These are phyloP conservation scores for Aspergillus melleus DNA, from an alignment of 2,329 filamentous ascomycete genomes.

Conservation along the genomic window DNA sequence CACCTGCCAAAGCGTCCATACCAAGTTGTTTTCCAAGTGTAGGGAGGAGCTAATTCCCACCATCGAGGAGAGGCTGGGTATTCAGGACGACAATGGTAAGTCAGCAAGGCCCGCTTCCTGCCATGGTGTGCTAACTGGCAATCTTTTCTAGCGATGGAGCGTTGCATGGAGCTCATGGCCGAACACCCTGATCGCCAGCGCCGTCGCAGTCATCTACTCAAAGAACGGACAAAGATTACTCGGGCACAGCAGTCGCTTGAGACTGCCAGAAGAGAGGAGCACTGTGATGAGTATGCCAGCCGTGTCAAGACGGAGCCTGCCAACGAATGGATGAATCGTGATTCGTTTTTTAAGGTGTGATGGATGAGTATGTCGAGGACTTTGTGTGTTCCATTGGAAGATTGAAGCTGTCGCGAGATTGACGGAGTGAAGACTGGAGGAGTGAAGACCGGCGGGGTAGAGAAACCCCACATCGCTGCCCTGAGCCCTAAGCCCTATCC, in stretches of 20 bases:
- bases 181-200: conserved; percentile 38
- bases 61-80: conserved; percentile 32
- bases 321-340: not conserved
- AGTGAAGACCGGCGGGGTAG: conserved; percentile 22
- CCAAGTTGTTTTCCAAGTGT: conserved; percentile 38
- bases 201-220: conserved; percentile 29
- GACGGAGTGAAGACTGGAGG: not conserved
- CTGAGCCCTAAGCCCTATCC: conserved; percentile 37
- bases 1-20: conserved; percentile 38
- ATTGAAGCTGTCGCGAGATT: not conserved
- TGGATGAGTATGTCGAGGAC: not conserved
- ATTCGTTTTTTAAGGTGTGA: not conserved
- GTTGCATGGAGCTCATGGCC: conserved; percentile 38
- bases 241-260: conserved; percentile 36
- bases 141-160: conserved; percentile 28
- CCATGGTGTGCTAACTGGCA: not conserved
- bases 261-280: conserved; percentile 15
- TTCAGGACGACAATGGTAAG: conserved; percentile 34
- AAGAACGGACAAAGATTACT: conserved; percentile 34
- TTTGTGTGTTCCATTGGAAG: not conserved
- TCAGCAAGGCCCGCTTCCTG: not conserved
- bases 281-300: not conserved
- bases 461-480: conserved; percentile 29
- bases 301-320: conserved; percentile 11
- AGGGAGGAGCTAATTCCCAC: conserved; percentile 30